phyloP scores from a whole-genome alignment of 345 rosid species.

The Euphorbia peplus region DNA sequence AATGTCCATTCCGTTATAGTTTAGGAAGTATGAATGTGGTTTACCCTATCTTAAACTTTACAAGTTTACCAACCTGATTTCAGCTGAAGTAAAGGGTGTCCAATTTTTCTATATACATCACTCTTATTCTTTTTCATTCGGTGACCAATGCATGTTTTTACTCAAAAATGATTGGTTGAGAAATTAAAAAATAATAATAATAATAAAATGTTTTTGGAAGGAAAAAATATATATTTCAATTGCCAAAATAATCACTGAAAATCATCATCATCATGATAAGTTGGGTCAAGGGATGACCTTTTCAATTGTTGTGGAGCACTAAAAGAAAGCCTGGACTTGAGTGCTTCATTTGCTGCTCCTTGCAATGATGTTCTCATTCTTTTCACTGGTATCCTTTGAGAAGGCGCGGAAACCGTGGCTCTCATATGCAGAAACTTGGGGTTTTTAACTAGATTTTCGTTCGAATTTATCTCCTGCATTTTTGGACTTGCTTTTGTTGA shows the following conservation, averaged over 20 bases:
- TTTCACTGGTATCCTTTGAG: slow-evolving; percentile 28
- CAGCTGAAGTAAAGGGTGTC: neutral
- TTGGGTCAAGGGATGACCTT: slow-evolving; percentile 33
- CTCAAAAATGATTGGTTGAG: neutral
- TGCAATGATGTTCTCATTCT: slow-evolving; percentile 30
- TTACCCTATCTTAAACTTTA: neutral
- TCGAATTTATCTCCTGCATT: slow-evolving; percentile 27
- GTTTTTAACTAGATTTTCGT: slow-evolving; percentile 26
- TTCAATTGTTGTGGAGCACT: slow-evolving; percentile 39
- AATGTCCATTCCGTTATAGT: too few relatives aligned
- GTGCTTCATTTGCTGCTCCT: slow-evolving; percentile 15
- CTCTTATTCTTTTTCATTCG: neutral
- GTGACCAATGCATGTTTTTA: neutral
- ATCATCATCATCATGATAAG: slow-evolving; percentile 46
- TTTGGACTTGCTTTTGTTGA: slow-evolving; percentile 48
- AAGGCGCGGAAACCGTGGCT: slow-evolving; percentile 30
- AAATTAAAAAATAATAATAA: neutral
- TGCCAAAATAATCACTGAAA: slow-evolving; percentile 35
- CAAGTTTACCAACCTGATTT: neutral
- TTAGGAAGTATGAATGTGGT: neutral
- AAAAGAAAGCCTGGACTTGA: slow-evolving; percentile 18
- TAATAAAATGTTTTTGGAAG: neutral
- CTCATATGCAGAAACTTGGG: slow-evolving; percentile 34
- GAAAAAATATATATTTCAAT: neutral
- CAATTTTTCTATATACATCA: neutral